Evolutionary conservation across 2,329 filamentous ascomycete species (phyloP), one percentile per base, ranked within the genome.

Genomic region (Chaetomiaceae sp.): DNA sequence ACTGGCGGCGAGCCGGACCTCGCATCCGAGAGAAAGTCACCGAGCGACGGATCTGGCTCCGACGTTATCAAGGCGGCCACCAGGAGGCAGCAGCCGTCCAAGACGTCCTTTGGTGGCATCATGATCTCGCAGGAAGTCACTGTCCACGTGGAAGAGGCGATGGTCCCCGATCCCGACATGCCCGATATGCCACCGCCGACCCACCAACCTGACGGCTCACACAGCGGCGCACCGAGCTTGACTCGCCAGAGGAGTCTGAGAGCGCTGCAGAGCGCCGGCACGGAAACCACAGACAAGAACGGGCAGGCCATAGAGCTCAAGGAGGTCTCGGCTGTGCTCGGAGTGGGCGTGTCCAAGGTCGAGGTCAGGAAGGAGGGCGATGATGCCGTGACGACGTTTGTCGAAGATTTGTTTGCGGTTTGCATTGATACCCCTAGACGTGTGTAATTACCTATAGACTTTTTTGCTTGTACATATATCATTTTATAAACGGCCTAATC

Each of bases 101-200:
- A 52, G 7, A 33, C 58, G 7, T 61, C 64, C 8, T 72, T 75
- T 46, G 80, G 81, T 6, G 80, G 82, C 20, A 85, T 85, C 63
- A 78, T 84, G 71, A 77, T 85, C 6, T 81, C 79, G 22, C 79
- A 82, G 57, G 80, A 85, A 61, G 78, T 85, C 51, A 78, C 76
- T 7, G 76, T 85, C n/a, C 75, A 82, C 44, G 70, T 68, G 6
- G 66, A 69, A 25, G 64, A 68, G 20, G 58, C 59, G n/a, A 2
- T 54, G 57, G 55, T 31, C 29, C 62, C 63, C 0, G 63, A 66
- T 22, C 36, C 64, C 25, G 58, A 59, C 8, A 63, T 66, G 15
- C 59, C 61, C 8, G 31, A 47, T 2, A 37, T 51, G 25, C 47
- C 43, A 12, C 23, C 22, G 53, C 34, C 53, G 2, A 23, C 61